A percentile compares a stretch with the other conserved stretches of the same genome.
phyloP scores from a whole-genome alignment of 1,284 basidiomycete genomes.

The Xerocomus minutiporus region DNA sequence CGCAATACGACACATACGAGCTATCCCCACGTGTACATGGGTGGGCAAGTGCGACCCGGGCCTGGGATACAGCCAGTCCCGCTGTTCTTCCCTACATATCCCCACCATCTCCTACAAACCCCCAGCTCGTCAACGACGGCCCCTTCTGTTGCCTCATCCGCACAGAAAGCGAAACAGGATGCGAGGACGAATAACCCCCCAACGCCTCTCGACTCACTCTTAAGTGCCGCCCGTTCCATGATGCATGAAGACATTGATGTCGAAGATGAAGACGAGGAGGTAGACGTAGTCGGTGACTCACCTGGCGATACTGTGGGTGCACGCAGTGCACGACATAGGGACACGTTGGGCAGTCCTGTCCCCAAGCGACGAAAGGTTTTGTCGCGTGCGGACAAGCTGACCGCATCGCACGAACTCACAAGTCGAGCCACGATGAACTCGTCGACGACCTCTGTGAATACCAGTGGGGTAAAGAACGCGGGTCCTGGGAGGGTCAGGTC shows the following conservation, averaged over 20 bases:
- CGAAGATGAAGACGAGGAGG: constrained; percentile 25
- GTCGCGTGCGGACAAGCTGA: constrained; percentile 12
- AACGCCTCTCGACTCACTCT: constrained; percentile 48
- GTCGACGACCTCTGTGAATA: neutral
- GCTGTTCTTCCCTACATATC: constrained; percentile 30
- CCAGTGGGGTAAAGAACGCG: neutral
- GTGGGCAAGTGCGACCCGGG: constrained; percentile 22
- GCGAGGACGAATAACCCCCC: constrained; percentile 23
- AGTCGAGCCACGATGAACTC: neutral
- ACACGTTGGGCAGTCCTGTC: constrained; percentile 35
- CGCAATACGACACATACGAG: constrained; percentile 16
- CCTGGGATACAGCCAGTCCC: constrained; percentile 28
- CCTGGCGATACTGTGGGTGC: constrained; percentile 6
- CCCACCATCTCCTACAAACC: constrained; percentile 27
- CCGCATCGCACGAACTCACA: constrained; percentile 2
- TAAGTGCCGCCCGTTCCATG: constrained; percentile 60
- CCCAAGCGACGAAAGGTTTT: constrained; percentile 28
- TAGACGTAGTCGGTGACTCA: constrained; percentile 18
- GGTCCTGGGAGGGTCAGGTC: constrained; percentile 37
- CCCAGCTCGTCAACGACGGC: constrained; percentile 32
- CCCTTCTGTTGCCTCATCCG: constrained; percentile 25
- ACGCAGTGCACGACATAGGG: constrained; percentile 18
- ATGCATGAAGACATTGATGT: constrained; percentile 37
- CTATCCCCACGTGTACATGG: constrained; percentile 29
- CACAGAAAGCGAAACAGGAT: constrained; percentile 18